phyloP scores from a whole-genome alignment of 345 rosid genomes.

The Theobroma cacao region DNA sequence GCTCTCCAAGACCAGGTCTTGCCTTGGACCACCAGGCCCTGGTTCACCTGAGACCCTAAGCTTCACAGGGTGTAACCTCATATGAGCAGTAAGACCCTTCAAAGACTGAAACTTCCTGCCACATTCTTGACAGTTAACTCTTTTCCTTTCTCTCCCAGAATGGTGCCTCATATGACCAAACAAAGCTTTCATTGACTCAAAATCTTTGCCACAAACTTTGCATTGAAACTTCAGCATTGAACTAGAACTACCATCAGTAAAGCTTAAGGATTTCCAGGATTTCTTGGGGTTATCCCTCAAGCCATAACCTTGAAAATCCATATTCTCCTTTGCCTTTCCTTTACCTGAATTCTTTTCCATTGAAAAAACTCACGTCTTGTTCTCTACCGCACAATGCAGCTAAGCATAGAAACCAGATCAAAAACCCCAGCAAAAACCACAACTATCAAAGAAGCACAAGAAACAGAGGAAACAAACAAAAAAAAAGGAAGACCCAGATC shows the following conservation, averaged over 20 bases:
- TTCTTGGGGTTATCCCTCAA: conserved; percentile 69
- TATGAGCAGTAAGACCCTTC: conserved; percentile 34
- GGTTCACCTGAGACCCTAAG: conserved; percentile 14
- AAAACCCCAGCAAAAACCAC: conserved; percentile 10
- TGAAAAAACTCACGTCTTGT: conserved; percentile 31
- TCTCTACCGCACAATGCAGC: conserved; percentile 6
- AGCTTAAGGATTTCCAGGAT: conserved; percentile 39
- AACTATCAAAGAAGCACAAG: conserved; percentile 21
- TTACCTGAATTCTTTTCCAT: conserved; percentile 19
- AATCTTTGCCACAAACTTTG: conserved; percentile 34
- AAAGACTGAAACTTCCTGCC: conserved; percentile 44
- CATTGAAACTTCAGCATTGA: conserved; percentile 29
- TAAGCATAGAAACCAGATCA: conserved; percentile 18
- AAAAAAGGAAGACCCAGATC: conserved; percentile 15
- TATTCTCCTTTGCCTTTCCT: conserved; percentile 6
- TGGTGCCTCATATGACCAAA: conserved; percentile 58
- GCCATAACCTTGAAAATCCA: conserved; percentile 35
- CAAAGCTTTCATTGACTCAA: conserved; percentile 38
- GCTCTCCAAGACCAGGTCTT: conserved; percentile 23
- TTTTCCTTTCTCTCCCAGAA: conserved; percentile 36
- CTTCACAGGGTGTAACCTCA: conserved; percentile 27
- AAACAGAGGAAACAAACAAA: conserved; percentile 21
- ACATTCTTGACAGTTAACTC: conserved; percentile 40
- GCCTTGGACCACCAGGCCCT: conserved; percentile 8
- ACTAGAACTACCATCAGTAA: neutral